Base-by-base conservation (phyloP, 768 basidiomycete species). In the Auriculariales sp. region DNA sequence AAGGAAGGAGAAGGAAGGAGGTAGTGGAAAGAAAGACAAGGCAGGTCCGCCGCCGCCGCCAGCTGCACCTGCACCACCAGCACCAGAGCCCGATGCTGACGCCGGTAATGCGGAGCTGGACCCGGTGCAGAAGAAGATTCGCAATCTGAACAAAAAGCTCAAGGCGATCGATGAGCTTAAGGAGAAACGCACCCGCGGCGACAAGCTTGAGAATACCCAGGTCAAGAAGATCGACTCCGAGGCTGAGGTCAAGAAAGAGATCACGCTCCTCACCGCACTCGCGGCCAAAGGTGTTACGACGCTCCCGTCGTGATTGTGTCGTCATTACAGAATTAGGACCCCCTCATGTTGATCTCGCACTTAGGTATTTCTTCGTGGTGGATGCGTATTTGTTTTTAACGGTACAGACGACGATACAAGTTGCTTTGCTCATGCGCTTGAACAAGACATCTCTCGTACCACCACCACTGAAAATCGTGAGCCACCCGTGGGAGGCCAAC, bases 111-210 rank as follows among this genome's bases (percentile, higher is more conserved):
- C 39, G 19, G 39, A 44, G 39, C 65, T 86, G 50, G 92, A 95
- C 62, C 77, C 87, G 3, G 63, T 71, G 42, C 84, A 87, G 45
- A 99, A 98, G 79, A 97, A 94, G 74, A 76, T 85, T 45, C 74
- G 95, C 58, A 97, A 95, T 62, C 59, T 99, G 64, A 88, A 78
- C 62, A 99, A 99, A 75, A 99, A 95, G 92, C 73, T 99, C 56
- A 97, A 95, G 64, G 94, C 94, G n/a, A 98, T 99, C 56, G 91
- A 97, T 19, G 93, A 98, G 59, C 78, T 99, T 46, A 98, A 97
- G 70, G 88, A 87, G 56, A 91, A 92, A 68, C 75, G 78, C 27
- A 83, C 78, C 59, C 77, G 85, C 30, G 94, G 95, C 1, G 93
- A 98, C 63, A 77, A 83, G 49, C 73, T 99, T 27, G 94, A 99